phyloP scores from a whole-genome alignment of 2,329 filamentous ascomycete species.

The Plectosphaerella sp. region DNA sequence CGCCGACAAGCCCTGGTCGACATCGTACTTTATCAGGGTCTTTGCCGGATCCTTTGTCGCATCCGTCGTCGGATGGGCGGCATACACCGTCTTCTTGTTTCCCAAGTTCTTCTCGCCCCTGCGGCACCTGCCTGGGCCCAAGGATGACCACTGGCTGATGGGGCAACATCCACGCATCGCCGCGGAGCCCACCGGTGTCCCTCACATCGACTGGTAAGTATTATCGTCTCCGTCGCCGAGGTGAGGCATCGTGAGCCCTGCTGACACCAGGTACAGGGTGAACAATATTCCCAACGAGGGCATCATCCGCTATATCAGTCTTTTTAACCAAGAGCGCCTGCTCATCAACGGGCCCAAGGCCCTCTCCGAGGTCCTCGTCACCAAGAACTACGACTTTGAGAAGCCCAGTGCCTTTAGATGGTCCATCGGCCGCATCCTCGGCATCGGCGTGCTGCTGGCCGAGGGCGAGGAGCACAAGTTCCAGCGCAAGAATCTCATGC shows the following conservation, averaged over 20 bases:
- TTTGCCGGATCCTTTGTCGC: constrained; percentile 31
- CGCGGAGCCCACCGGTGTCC: constrained; percentile 33
- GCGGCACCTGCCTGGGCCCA: constrained; percentile 40
- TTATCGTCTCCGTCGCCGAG: background rate
- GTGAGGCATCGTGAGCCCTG: constrained; percentile 1
- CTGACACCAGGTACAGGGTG: constrained; percentile 40
- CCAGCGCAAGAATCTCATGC: constrained; percentile 74
- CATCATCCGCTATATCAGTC: constrained; percentile 60
- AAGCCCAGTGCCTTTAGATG: constrained; percentile 54
- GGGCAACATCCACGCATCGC: constrained; percentile 42
- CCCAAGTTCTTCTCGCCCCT: constrained; percentile 47
- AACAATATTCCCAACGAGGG: constrained; percentile 62
- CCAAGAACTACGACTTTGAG: constrained; percentile 64
- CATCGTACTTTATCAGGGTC: constrained; percentile 20
- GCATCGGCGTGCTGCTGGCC: constrained; percentile 69
- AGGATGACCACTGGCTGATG: constrained; percentile 36
- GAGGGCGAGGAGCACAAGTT: constrained; percentile 89
- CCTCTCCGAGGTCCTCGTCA: constrained; percentile 65
- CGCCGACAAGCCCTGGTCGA: constrained; percentile 17
- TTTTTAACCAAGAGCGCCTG: constrained; percentile 61
- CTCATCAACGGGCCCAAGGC: constrained; percentile 58
- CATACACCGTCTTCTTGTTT: constrained; percentile 43
- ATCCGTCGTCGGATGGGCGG: constrained; percentile 26
- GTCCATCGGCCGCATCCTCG: constrained; percentile 59
- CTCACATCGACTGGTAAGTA: constrained; percentile 43